Conservation (phyloP, 306 rosid genomes). For the Vigna nakashimae region DNA sequence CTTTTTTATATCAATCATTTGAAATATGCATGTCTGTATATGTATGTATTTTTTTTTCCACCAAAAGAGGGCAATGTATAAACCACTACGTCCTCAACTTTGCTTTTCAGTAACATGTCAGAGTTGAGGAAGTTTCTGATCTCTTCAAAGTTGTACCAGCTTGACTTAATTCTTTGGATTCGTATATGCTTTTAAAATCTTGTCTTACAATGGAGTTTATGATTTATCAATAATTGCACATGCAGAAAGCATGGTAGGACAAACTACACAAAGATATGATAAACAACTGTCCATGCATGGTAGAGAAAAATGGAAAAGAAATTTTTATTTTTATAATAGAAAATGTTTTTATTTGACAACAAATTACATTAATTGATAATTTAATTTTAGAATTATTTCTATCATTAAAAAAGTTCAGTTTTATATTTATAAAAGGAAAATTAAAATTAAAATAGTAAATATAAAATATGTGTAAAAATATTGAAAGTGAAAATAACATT, state of each 20-base stretch:
- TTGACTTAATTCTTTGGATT: slow-evolving; percentile 27
- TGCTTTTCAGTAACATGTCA: slow-evolving; percentile 40
- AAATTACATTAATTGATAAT: no score
- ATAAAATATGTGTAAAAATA: no score
- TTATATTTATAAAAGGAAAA: no score
- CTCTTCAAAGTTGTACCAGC: slow-evolving; percentile 50
- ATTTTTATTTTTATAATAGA: no score
- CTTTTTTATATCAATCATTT: not conserved
- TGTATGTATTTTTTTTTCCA: not conserved
- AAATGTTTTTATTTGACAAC: no score
- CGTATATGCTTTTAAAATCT: slow-evolving; percentile 36
- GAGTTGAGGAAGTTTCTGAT: slow-evolving; percentile 52
- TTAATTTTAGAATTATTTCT: no score
- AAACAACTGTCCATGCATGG: not conserved
- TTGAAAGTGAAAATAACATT: no score
- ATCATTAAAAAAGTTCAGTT: no score
- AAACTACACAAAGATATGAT: slow-evolving; percentile 9
- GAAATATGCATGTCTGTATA: not conserved
- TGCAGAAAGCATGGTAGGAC: slow-evolving; percentile 35
- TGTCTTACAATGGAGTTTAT: slow-evolving; percentile 4
- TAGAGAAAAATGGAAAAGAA: not conserved
- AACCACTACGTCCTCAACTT: not conserved
- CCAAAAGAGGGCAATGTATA: not conserved
- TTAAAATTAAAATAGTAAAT: no score
- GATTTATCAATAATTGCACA: slow-evolving; percentile 46